Percentiles rank a stretch among this genome's conserved stretches.
phyloP scores from a whole-genome alignment of 306 rosid species.

The Ormosia emarginata region DNA sequence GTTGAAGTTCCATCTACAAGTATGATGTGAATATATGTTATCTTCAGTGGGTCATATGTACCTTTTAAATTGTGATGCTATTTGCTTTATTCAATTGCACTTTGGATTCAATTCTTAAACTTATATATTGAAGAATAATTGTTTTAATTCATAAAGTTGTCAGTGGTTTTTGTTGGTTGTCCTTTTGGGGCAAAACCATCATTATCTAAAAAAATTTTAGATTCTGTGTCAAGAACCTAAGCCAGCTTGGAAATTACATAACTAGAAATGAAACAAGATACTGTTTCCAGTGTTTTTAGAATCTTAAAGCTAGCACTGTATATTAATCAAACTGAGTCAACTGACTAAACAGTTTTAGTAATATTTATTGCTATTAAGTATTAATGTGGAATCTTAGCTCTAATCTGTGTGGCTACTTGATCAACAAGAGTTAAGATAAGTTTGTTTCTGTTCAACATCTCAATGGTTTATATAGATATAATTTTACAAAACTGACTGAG shows the following conservation, averaged over 20 bases:
- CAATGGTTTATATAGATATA: slow-evolving; percentile 10
- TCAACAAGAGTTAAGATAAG: background rate
- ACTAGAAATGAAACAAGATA: background rate
- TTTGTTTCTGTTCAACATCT: slow-evolving; percentile 4
- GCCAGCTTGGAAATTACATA: background rate
- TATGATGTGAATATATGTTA: background rate
- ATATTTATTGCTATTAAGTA: background rate
- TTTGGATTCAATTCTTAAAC: background rate
- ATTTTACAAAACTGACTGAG: background rate
- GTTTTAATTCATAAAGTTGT: background rate
- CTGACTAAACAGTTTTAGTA: background rate
- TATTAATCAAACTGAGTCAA: background rate
- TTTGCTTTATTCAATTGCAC: background rate
- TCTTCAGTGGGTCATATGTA: background rate
- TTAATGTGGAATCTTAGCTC: background rate
- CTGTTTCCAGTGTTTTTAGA: background rate
- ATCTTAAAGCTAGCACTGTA: background rate
- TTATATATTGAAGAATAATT: background rate
- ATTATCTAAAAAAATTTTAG: background rate
- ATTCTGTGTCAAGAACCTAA: background rate
- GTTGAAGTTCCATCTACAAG: background rate
- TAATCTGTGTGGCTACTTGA: background rate
- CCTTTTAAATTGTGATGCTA: background rate
- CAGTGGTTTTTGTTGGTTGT: background rate
- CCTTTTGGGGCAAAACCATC: background rate